Conservation (phyloP, 2,329 filamentous ascomycete genomes). For the Alternaria sp. region DNA sequence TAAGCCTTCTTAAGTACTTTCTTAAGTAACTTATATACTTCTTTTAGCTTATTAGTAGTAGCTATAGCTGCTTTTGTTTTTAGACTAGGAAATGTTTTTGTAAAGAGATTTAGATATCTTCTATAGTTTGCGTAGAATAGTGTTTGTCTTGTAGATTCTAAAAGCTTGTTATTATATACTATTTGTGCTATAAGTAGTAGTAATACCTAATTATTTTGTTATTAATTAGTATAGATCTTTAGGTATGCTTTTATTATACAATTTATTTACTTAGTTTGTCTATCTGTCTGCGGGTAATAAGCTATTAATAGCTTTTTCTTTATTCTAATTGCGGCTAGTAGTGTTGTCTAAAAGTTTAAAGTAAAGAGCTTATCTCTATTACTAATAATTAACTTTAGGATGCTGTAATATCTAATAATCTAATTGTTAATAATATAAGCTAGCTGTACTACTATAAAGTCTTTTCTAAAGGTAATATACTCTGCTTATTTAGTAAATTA, state of each 20-base stretch:
- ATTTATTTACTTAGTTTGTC: neutral
- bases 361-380: slow-evolving; percentile 12
- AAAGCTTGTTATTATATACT: too few relatives aligned
- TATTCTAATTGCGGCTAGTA: neutral
- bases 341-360: neutral
- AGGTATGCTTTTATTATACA: too few relatives aligned
- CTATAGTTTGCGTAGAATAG: too few relatives aligned
- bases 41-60: neutral
- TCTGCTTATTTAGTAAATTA: neutral
- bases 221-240: too few relatives aligned
- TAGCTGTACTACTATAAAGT: neutral
- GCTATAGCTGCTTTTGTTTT: neutral
- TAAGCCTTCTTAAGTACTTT: neutral
- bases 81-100: fast-evolving
- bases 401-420: neutral
- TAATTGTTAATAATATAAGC: neutral
- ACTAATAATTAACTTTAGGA: slow-evolving; percentile 4
- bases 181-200: too few relatives aligned
- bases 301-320: slow-evolving; percentile 6
- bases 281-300: slow-evolving; percentile 13
- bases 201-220: too few relatives aligned
- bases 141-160: too few relatives aligned
- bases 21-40: neutral
- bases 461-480: neutral
- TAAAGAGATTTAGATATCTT: too few relatives aligned